Conservation (phyloP, 257 asterid species). For the Solanum infundibuliforme region DNA sequence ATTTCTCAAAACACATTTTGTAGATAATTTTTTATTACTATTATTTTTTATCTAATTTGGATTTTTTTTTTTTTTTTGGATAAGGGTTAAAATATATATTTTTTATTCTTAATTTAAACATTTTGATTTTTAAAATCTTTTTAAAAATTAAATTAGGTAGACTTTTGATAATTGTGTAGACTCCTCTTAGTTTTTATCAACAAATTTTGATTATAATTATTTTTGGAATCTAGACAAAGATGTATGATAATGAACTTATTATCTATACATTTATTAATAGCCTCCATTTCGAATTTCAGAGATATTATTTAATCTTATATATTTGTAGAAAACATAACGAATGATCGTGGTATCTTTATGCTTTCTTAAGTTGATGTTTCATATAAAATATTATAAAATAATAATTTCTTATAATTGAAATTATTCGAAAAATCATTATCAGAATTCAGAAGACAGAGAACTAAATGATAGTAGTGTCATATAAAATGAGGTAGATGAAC, state of each 20-base stretch:
- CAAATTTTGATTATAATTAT: neutral
- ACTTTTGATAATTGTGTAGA: neutral
- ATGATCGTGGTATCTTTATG: too few relatives aligned
- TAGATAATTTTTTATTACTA: neutral
- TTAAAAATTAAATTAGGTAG: neutral
- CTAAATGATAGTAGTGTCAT: neutral
- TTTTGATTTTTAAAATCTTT: neutral
- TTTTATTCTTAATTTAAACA: neutral
- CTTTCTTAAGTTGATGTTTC: neutral
- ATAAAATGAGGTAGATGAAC: neutral
- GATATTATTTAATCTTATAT: neutral
- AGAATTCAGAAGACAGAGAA: fast-evolving
- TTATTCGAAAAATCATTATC: neutral
- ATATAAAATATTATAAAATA: neutral
- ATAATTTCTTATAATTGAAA: neutral
- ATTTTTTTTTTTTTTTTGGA: neutral
- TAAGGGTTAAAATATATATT: neutral
- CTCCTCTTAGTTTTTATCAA: neutral
- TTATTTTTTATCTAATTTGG: neutral
- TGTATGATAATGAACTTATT: neutral
- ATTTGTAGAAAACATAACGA: too few relatives aligned
- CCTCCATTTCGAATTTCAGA: neutral
- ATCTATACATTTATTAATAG: neutral
- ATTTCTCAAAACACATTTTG: neutral
- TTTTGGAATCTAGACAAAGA: neutral